Evolutionary conservation across 169 alveolate species (phyloP).

Genomic region (Pseudocohnilembus persalinus): DNA sequence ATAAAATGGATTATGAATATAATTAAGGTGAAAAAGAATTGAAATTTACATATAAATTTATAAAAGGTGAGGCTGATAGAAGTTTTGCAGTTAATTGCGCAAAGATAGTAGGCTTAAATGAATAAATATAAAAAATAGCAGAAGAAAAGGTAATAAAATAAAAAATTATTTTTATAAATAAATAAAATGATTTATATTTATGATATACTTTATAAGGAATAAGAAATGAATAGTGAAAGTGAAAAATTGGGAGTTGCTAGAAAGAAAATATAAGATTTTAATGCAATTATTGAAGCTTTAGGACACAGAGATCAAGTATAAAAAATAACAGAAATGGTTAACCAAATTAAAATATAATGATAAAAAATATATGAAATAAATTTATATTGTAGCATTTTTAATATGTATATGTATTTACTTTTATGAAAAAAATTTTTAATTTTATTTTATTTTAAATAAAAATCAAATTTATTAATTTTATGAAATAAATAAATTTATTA

Average conservation of each 20-base stretch:
- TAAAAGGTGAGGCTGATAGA: slow-evolving; percentile 93
- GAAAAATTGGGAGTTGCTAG: not conserved
- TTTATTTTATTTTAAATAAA: too few species aligned
- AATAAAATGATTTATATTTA: too few species aligned
- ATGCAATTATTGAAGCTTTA: not conserved
- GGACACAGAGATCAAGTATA: not conserved
- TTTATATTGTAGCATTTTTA: too few species aligned
- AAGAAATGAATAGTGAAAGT: not conserved
- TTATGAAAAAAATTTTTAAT: too few species aligned
- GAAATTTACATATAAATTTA: slow-evolving; percentile 92
- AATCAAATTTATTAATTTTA: too few species aligned
- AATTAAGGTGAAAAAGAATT: slow-evolving; percentile 71
- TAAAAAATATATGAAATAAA: too few species aligned
- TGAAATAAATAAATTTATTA: too few species aligned
- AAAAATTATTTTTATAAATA: too few species aligned
- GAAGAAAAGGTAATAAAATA: not conserved
- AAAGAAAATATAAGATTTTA: too few species aligned
- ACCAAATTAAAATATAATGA: too few species aligned
- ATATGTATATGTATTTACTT: too few species aligned
- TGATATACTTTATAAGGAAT: not conserved
- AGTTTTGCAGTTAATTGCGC: slow-evolving; percentile 98
- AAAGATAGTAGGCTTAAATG: slow-evolving; percentile 52
- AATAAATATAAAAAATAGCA: not conserved
- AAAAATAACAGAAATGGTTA: not conserved
- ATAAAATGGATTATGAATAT: slow-evolving; percentile 84